Evolutionary conservation across 2,329 filamentous ascomycete genomes (phyloP).

Genomic region (Diaporthe aspalathi): DNA sequence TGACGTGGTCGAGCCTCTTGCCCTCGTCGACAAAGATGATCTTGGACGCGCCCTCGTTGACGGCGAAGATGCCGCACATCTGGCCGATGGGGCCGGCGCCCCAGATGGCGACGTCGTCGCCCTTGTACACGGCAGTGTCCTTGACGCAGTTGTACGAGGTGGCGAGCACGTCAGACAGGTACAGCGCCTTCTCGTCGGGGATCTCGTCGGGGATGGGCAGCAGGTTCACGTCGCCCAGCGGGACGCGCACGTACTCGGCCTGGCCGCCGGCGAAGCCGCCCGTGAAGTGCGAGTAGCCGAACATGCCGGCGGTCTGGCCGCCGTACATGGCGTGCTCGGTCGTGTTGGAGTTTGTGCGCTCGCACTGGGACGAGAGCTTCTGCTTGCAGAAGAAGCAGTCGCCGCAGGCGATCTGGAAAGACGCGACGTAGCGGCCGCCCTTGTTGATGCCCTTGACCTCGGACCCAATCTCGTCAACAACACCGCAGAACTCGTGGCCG

Average conservation of each 20-base stretch:
- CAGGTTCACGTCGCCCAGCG: conserved; percentile 83
- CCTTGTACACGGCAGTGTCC: conserved; percentile 82
- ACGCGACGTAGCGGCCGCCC: conserved; percentile 81
- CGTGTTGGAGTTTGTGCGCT: conserved; percentile 80
- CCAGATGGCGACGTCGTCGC: conserved; percentile 83
- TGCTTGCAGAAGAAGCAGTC: conserved; percentile 82
- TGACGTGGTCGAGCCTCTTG: conserved; percentile 75
- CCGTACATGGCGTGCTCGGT: conserved; percentile 82
- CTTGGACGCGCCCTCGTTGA: conserved; percentile 77
- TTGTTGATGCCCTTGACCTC: conserved; percentile 63
- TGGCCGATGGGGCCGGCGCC: conserved; percentile 90
- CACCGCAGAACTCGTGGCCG: conserved; percentile 71
- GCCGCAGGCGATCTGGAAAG: conserved; percentile 84
- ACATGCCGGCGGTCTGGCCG: conserved; percentile 77
- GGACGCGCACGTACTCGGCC: conserved; percentile 87
- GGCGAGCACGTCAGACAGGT: conserved; percentile 81
- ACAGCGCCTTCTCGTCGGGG: conserved; percentile 86
- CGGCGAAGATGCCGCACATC: conserved; percentile 81
- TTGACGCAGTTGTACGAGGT: conserved; percentile 87
- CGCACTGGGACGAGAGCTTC: conserved; percentile 83
- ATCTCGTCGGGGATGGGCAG: conserved; percentile 82
- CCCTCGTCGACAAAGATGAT: conserved; percentile 85
- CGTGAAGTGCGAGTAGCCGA: conserved; percentile 82
- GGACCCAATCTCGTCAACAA: conserved; percentile 67
- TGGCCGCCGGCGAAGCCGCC: conserved; percentile 90